These are phyloP conservation scores for Cenchrus purpureus DNA, from an alignment of 176 grass and related monocot genomes.

Conservation along the genomic window DNA sequence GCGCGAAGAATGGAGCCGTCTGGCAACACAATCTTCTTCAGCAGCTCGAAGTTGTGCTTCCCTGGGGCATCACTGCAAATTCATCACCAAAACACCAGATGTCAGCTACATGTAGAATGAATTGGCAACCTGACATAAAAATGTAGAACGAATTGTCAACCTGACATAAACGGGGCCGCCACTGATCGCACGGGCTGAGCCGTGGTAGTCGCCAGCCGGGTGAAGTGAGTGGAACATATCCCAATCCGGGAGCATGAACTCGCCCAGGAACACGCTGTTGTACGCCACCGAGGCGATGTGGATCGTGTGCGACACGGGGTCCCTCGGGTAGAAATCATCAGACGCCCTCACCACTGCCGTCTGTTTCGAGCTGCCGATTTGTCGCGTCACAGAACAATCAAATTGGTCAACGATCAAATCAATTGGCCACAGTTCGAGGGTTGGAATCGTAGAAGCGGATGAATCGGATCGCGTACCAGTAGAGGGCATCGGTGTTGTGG, in stretches of 20 bases:
- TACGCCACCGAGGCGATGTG: conserved; percentile 90
- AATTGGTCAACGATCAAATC: not conserved
- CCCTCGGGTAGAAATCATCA: conserved; percentile 89
- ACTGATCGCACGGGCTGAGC: conserved; percentile 86
- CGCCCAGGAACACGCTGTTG: conserved; percentile 94
- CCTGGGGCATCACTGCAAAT: conserved; percentile 78
- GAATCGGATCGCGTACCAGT: conserved; percentile 58
- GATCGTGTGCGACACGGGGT: conserved; percentile 90
- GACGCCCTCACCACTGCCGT: conserved; percentile 92
- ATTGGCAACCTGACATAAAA: conserved; percentile 63
- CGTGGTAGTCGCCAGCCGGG: conserved; percentile 87
- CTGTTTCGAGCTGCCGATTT: conserved; percentile 74
- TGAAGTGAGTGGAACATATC: conserved; percentile 98
- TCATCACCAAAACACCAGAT: conserved; percentile 16
- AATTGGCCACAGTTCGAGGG: not conserved
- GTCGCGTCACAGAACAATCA: not conserved
- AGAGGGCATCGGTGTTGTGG: conserved; percentile 91
- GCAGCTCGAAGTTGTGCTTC: conserved; percentile 85
- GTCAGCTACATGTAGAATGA: conserved; percentile 13
- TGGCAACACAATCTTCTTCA: conserved; percentile 89
- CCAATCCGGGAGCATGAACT: conserved; percentile 99
- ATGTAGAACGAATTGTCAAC: conserved; percentile 29
- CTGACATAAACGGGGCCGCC: conserved; percentile 91
- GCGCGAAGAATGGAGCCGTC: conserved; percentile 88
- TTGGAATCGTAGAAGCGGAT: not conserved